Conservation (phyloP, 2,329 filamentous ascomycete genomes). For the Trichoderma endophyticum region DNA sequence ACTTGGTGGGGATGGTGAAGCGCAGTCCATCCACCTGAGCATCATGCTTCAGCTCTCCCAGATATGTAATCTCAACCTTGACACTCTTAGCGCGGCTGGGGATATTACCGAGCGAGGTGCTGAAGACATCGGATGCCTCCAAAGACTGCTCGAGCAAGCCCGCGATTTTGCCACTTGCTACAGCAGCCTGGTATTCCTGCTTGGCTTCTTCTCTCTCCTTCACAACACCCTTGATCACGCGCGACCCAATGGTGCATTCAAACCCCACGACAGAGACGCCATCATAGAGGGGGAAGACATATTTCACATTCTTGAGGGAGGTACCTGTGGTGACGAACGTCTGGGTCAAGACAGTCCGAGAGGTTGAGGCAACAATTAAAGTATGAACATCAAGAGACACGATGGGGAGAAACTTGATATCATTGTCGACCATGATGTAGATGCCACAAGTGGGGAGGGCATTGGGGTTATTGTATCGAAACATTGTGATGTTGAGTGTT, state of each 20-base stretch:
- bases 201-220: conserved; percentile 63
- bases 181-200: conserved; percentile 56
- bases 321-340: conserved; percentile 54
- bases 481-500: not conserved
- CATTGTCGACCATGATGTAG: conserved; percentile 28
- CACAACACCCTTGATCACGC: conserved; percentile 61
- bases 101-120: conserved; percentile 65
- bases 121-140: conserved; percentile 63
- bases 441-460: conserved; percentile 32
- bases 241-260: conserved; percentile 58
- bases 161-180: conserved; percentile 57
- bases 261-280: conserved; percentile 69
- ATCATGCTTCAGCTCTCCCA: conserved; percentile 71
- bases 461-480: not conserved
- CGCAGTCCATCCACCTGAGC: conserved; percentile 63
- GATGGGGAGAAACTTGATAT: conserved; percentile 52
- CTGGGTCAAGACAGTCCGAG: conserved; percentile 49
- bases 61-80: conserved; percentile 60
- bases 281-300: conserved; percentile 70
- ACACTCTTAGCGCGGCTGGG: conserved; percentile 53
- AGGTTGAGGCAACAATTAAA: conserved; percentile 56
- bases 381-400: conserved; percentile 56
- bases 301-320: conserved; percentile 49
- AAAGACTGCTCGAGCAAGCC: conserved; percentile 62
- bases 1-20: conserved; percentile 64